Evolutionary conservation across 331 rosid species (phyloP).

Genomic region (Erythrophleum ivorense): DNA sequence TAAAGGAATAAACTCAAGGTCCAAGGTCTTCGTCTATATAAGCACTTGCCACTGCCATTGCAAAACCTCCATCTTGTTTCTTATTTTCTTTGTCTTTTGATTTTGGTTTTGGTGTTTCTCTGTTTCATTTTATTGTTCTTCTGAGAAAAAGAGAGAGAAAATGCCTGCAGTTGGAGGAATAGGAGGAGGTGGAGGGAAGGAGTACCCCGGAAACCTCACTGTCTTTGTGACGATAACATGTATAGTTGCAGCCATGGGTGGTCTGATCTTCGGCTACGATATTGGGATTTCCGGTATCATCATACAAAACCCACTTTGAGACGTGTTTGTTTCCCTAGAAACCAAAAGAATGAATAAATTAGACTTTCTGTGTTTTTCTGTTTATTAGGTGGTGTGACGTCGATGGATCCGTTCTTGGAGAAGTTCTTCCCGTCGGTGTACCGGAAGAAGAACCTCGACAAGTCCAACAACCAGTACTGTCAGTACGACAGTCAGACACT

Average conservation of each 20-base stretch:
- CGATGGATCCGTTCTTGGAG: slow-evolving; percentile 75
- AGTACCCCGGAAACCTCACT: slow-evolving; percentile 78
- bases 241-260: slow-evolving; percentile 92
- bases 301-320: not conserved
- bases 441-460: slow-evolving; percentile 49
- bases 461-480: slow-evolving; percentile 65
- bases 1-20: not conserved
- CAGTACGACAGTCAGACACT: slow-evolving; percentile 73
- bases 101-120: not conserved
- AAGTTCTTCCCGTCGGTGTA: slow-evolving; percentile 76
- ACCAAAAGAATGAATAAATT: not conserved
- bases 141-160: slow-evolving; percentile 19
- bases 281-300: slow-evolving; percentile 84
- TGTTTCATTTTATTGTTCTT: not conserved
- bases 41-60: slow-evolving; percentile 20
- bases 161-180: slow-evolving; percentile 77
- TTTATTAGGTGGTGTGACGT: slow-evolving; percentile 82
- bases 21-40: slow-evolving; percentile 44
- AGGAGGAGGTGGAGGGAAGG: slow-evolving; percentile 45
- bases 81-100: not conserved
- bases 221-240: slow-evolving; percentile 69
- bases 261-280: slow-evolving; percentile 90
- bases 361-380: not conserved
- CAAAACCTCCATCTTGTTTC: slow-evolving; percentile 30
- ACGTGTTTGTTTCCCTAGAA: not conserved